phyloP scores from a whole-genome alignment of 176 grass and related monocot species.

The Phyllostachys edulis region DNA sequence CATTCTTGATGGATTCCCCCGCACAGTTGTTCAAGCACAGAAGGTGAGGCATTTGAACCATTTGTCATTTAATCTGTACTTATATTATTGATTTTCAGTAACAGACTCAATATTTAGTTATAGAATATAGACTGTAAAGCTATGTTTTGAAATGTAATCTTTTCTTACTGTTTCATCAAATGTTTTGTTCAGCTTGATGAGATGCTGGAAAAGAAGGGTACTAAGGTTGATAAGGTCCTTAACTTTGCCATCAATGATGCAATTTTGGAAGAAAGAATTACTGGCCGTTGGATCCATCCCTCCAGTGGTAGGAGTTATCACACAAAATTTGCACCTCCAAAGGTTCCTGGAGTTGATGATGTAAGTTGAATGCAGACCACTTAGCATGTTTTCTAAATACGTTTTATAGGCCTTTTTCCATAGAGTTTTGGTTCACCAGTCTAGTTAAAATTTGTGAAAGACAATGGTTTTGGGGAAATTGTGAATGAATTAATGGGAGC shows the following conservation, averaged over 20 bases:
- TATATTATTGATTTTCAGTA: not conserved
- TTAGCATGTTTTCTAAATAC: not conserved
- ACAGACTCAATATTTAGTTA: not conserved
- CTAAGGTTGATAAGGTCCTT: conserved; percentile 66
- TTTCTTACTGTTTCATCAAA: not conserved
- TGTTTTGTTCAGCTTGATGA: conserved; percentile 60
- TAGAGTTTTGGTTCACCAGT: not conserved
- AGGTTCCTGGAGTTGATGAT: conserved; percentile 67
- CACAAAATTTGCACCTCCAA: conserved; percentile 69
- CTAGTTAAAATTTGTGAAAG: not conserved
- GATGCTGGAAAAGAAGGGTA: conserved; percentile 58
- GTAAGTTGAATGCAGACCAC: conserved; percentile 37
- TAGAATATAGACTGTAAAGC: not conserved
- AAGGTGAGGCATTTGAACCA: conserved; percentile 37
- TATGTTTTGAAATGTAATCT: not conserved
- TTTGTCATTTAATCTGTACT: not conserved
- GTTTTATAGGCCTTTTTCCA: not conserved
- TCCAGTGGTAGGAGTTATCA: conserved; percentile 75
- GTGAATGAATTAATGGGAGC: too few species aligned
- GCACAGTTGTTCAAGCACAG: conserved; percentile 76
- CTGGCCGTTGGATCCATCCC: conserved; percentile 76
- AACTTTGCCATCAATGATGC: conserved; percentile 75
- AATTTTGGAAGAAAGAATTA: conserved; percentile 80
- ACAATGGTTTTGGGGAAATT: too few species aligned
- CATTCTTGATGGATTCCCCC: conserved; percentile 81